A percentile compares a stretch with the other conserved stretches of the same genome.
phyloP scores from a whole-genome alignment of 163 green algal species.

The Coccomyxa subellipsoidea region DNA sequence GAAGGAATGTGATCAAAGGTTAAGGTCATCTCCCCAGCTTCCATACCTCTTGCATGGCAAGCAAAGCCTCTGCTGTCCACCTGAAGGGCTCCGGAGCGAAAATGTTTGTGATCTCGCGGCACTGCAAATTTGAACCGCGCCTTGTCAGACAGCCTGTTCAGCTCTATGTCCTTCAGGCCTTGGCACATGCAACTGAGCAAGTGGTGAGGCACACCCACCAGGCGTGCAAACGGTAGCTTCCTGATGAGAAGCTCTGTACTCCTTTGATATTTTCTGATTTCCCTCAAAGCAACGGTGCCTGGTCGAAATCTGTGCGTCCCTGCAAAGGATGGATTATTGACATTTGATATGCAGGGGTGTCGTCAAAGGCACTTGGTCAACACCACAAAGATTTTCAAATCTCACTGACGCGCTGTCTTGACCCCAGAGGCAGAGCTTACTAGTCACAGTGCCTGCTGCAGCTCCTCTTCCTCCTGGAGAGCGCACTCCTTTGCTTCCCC shows the following conservation, averaged over 20 bases:
- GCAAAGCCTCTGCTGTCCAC: slow-evolving; percentile 89
- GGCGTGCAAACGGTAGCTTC: slow-evolving; percentile 69
- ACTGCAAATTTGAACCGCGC: slow-evolving; percentile 38
- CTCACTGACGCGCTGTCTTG: not conserved
- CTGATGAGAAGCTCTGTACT: slow-evolving; percentile 67
- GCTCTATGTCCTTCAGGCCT: no score
- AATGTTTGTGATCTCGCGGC: slow-evolving; percentile 84
- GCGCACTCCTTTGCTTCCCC: not conserved
- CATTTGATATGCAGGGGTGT: not conserved
- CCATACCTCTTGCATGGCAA: slow-evolving; percentile 92
- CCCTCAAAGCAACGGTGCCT: slow-evolving; percentile 74
- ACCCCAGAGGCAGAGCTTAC: not conserved
- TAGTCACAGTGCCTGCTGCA: not conserved
- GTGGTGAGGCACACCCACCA: slow-evolving; percentile 30
- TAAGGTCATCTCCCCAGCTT: no score
- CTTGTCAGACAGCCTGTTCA: not conserved
- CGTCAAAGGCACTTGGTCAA: no score
- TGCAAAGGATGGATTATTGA: slow-evolving; percentile 11
- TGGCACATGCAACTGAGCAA: no score
- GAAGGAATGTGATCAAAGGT: not conserved
- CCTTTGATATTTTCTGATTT: slow-evolving; percentile 75
- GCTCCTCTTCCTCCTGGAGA: not conserved
- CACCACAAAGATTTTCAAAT: not conserved
- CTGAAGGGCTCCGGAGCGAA: slow-evolving; percentile 81
- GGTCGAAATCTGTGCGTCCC: slow-evolving; percentile 68